Evolutionary conservation across 805 yeast genomes (phyloP).

Genomic region (Saturnispora dispora): DNA sequence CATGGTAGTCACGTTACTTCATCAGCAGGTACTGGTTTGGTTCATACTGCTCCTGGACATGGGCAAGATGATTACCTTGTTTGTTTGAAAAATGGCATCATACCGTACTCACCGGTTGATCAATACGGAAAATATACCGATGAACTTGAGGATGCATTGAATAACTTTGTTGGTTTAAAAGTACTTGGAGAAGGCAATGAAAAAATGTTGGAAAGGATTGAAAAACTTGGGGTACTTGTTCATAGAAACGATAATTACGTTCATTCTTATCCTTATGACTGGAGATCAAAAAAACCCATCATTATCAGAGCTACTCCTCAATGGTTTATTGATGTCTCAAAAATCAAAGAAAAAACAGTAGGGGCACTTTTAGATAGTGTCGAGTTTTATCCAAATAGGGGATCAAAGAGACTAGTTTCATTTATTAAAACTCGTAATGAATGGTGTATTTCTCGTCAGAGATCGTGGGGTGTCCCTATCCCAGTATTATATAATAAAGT

Average conservation of each 20-base stretch:
- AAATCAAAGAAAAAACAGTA: constrained; percentile 55
- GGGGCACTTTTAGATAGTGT: constrained; percentile 49
- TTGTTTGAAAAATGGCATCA: constrained; percentile 49
- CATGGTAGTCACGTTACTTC: constrained; percentile 78
- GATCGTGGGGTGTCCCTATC: constrained; percentile 97
- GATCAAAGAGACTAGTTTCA: constrained; percentile 58
- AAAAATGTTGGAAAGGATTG: constrained; percentile 36
- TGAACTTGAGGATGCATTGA: constrained; percentile 38
- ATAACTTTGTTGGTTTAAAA: constrained; percentile 41
- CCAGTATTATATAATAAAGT: constrained; percentile 65
- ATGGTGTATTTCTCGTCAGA: constrained; percentile 97
- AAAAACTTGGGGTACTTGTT: constrained; percentile 36
- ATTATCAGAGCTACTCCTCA: constrained; percentile 92
- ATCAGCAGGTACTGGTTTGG: constrained; percentile 86
- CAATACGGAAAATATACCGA: constrained; percentile 56
- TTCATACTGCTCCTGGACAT: constrained; percentile 97
- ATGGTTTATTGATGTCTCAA: constrained; percentile 86
- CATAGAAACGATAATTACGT: constrained; percentile 40
- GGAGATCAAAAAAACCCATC: constrained; percentile 96
- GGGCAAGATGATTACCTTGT: constrained; percentile 86
- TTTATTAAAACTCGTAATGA: constrained; percentile 75
- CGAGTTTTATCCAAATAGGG: constrained; percentile 63
- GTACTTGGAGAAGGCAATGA: constrained; percentile 56
- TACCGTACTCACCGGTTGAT: constrained; percentile 71
- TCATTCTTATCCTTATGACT: constrained; percentile 93